A percentile compares a stretch with the other conserved stretches of the same genome.
phyloP scores from a whole-genome alignment of 495 filamentous ascomycete genomes.

The Lentithecium fluviatile region DNA sequence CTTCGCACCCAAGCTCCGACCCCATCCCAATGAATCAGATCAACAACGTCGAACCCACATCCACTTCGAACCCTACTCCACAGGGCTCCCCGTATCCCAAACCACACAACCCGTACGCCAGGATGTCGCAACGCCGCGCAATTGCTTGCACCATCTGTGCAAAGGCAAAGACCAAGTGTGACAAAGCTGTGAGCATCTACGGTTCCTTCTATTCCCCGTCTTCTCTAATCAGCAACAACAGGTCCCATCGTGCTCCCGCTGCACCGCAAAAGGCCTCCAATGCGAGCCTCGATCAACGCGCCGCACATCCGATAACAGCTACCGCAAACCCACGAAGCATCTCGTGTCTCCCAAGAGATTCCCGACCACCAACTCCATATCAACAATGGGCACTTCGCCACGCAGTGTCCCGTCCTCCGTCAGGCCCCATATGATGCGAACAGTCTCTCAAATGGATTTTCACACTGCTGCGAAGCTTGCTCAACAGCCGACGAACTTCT shows the following conservation, averaged over 20 bases:
- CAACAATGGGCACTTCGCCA: constrained; percentile 23
- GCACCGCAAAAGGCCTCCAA: constrained; percentile 33
- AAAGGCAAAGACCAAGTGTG: constrained; percentile 52
- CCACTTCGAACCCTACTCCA: constrained; percentile 9
- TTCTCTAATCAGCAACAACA: background rate
- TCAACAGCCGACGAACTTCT: constrained; percentile 14
- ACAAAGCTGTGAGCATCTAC: constrained; percentile 33
- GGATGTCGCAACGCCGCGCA: constrained; percentile 28
- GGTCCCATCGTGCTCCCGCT: constrained; percentile 35
- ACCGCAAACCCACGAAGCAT: constrained; percentile 31
- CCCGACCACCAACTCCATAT: constrained; percentile 25
- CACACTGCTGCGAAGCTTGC: constrained; percentile 19
- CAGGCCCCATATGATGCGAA: constrained; percentile 14
- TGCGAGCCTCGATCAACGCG: constrained; percentile 36
- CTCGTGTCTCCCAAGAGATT: constrained; percentile 30
- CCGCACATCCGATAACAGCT: constrained; percentile 33
- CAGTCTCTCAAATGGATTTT: constrained; percentile 29
- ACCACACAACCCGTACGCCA: constrained; percentile 11
- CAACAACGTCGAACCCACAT: constrained; percentile 1
- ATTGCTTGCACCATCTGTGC: constrained; percentile 62
- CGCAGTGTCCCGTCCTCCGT: constrained; percentile 25
- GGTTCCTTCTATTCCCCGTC: background rate
- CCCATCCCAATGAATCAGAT: constrained; percentile 17
- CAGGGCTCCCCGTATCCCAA: constrained; percentile 22
- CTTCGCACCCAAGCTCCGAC: background rate